These are phyloP conservation scores for Penicillium sp. DNA, from an alignment of 2,329 filamentous ascomycete species.

Conservation along the genomic window DNA sequence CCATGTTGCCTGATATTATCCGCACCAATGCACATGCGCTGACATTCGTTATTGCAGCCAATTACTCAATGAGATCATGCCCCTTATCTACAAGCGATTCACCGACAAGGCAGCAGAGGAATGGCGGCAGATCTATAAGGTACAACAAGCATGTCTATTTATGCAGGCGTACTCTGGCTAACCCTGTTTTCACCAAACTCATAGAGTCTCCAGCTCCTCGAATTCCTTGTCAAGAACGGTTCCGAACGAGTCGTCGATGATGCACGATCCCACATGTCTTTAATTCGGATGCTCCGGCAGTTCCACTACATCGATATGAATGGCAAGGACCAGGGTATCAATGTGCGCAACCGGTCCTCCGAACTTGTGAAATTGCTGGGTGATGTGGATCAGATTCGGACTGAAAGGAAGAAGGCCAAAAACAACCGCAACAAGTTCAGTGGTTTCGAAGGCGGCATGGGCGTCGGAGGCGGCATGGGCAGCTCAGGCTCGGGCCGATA, in stretches of 20 bases:
- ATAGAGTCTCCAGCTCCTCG: conserved; percentile 80
- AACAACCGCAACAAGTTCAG: conserved; percentile 91
- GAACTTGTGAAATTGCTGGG: conserved; percentile 90
- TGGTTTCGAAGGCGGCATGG: conserved; percentile 80
- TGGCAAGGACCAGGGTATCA: conserved; percentile 97
- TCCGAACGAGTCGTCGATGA: conserved; percentile 97
- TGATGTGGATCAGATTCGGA: conserved; percentile 59
- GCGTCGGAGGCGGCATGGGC: conserved; percentile 56
- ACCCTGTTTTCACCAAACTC: background rate
- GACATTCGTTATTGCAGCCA: conserved; percentile 59
- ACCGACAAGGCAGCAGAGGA: conserved; percentile 98
- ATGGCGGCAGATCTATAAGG: conserved; percentile 99
- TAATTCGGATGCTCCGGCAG: conserved; percentile 96
- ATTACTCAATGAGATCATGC: conserved; percentile 98
- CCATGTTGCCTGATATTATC: background rate
- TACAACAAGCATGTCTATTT: conserved; percentile 32
- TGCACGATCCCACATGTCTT: conserved; percentile 87
- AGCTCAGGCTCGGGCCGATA: conserved; percentile 64
- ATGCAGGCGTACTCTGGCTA: background rate
- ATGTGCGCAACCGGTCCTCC: conserved; percentile 94
- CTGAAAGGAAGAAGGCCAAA: conserved; percentile 81
- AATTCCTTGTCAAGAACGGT: conserved; percentile 96
- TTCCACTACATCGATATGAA: conserved; percentile 97
- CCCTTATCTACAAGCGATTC: conserved; percentile 99
- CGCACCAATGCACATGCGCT: conserved; percentile 13